Percentiles rank a stretch among this genome's conserved stretches.
These are phyloP conservation scores for Penicillium pulvis DNA, from an alignment of 495 filamentous ascomycete genomes.

Conservation along the genomic window DNA sequence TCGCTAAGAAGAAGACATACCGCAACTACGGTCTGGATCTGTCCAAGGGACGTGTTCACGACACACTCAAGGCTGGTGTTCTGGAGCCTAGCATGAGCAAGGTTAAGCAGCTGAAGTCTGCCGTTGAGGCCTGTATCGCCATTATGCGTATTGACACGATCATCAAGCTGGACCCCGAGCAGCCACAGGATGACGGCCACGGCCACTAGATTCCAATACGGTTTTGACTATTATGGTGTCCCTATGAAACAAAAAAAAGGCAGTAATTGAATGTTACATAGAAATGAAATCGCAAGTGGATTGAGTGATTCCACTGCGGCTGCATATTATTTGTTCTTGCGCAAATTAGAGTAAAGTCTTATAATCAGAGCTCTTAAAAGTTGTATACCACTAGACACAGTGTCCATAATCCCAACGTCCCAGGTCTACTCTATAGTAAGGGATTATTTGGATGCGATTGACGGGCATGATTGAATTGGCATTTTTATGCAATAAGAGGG, in stretches of 20 bases:
- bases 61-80: conserved; percentile 92
- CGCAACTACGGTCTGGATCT: conserved; percentile 97
- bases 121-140: conserved; percentile 97
- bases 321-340: conserved; percentile 19
- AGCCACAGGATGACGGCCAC: conserved; percentile 67
- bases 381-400: background rate
- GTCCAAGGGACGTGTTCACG: conserved; percentile 84
- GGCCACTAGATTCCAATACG: conserved; percentile 35
- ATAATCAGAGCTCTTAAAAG: background rate
- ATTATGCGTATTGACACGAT: conserved; percentile 99
- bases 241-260: conserved; percentile 22
- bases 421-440: too few species aligned
- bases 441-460: background rate
- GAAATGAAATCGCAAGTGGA: conserved; percentile 26
- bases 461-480: background rate
- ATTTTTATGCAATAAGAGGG: background rate
- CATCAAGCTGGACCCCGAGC: conserved; percentile 96
- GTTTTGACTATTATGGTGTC: conserved; percentile 15
- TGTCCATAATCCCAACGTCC: background rate
- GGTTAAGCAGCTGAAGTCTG: conserved; percentile 96
- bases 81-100: conserved; percentile 98
- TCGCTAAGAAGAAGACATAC: conserved; percentile 93
- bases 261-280: conserved; percentile 36
- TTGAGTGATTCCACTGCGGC: conserved; percentile 20
- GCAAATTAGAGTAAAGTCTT: background rate